These are phyloP conservation scores for Kodamaea sp. DNA, from an alignment of 1,139 yeast species.

Conservation along the genomic window DNA sequence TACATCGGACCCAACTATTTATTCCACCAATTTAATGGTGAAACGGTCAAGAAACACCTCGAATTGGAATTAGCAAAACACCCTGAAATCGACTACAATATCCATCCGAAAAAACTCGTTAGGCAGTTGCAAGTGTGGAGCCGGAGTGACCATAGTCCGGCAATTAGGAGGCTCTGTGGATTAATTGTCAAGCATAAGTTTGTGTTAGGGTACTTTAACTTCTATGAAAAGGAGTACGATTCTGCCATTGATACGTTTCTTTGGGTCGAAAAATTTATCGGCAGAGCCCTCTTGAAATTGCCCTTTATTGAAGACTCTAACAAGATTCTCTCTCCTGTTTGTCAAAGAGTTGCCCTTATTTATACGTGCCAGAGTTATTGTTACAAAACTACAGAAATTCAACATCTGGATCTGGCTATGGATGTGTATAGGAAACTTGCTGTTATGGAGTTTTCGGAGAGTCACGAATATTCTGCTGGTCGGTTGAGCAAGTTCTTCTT, in stretches of 20 bases:
- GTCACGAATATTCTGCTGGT: background rate
- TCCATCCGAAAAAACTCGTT: constrained; percentile 14
- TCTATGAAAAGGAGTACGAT: constrained; percentile 9
- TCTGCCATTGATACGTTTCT: constrained; percentile 16
- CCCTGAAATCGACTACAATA: constrained; percentile 19
- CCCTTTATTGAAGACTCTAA: background rate
- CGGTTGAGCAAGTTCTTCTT: constrained; percentile 17
- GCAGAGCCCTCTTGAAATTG: constrained; percentile 1
- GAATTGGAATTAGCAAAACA: constrained; percentile 12
- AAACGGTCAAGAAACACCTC: constrained; percentile 11
- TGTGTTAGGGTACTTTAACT: constrained; percentile 18
- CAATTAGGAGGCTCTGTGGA: background rate
- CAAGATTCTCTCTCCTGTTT: background rate
- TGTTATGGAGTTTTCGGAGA: background rate
- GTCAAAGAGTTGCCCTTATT: constrained; percentile 1
- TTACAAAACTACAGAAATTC: background rate
- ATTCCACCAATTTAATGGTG: constrained; percentile 14
- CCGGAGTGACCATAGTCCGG: background rate
- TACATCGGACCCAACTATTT: constrained; percentile 24
- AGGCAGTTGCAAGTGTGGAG: constrained; percentile 15
- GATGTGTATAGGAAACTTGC: background rate
- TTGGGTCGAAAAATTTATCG: constrained; percentile 24
- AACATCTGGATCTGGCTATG: background rate
- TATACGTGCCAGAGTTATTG: constrained; percentile 3
- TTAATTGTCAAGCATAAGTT: constrained; percentile 17